These are phyloP conservation scores for Boletus reticulatus DNA, from an alignment of 768 basidiomycete species.

Conservation along the genomic window DNA sequence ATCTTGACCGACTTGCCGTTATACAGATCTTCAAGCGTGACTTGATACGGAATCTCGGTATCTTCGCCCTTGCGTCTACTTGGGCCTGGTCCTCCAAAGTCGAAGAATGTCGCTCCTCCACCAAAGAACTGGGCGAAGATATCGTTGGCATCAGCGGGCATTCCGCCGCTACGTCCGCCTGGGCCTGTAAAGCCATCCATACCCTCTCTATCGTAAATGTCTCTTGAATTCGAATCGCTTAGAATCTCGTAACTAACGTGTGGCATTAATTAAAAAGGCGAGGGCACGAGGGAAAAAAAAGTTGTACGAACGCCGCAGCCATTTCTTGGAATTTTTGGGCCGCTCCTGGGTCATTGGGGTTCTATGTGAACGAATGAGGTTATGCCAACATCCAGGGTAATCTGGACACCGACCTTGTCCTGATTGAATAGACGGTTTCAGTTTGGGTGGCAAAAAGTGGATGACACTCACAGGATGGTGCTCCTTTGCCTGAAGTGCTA, in stretches of 20 bases:
- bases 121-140: conserved; percentile 76
- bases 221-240: conserved; percentile 64
- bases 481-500: conserved; percentile 66
- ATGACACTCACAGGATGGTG: conserved; percentile 73
- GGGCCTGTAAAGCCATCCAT: conserved; percentile 62
- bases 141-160: conserved; percentile 54
- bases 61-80: conserved; percentile 64
- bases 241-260: conserved; percentile 75
- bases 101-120: conserved; percentile 57
- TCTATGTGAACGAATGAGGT: conserved; percentile 41
- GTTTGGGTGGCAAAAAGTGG: background rate
- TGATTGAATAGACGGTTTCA: conserved; percentile 26
- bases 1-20: conserved; percentile 88
- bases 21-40: conserved; percentile 90
- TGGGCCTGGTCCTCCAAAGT: conserved; percentile 52
- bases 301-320: conserved; percentile 70
- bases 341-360: conserved; percentile 85
- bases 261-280: conserved; percentile 9
- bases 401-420: conserved; percentile 58
- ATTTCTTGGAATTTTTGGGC: conserved; percentile 85
- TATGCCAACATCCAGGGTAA: background rate
- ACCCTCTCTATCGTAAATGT: conserved; percentile 71
- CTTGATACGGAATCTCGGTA: conserved; percentile 74
- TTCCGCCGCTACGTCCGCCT: conserved; percentile 42
- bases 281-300: background rate